Percentiles rank a stretch among this genome's conserved stretches.
Evolutionary conservation across 2,329 filamentous ascomycete species (phyloP).

Genomic region (Claviceps sp.): DNA sequence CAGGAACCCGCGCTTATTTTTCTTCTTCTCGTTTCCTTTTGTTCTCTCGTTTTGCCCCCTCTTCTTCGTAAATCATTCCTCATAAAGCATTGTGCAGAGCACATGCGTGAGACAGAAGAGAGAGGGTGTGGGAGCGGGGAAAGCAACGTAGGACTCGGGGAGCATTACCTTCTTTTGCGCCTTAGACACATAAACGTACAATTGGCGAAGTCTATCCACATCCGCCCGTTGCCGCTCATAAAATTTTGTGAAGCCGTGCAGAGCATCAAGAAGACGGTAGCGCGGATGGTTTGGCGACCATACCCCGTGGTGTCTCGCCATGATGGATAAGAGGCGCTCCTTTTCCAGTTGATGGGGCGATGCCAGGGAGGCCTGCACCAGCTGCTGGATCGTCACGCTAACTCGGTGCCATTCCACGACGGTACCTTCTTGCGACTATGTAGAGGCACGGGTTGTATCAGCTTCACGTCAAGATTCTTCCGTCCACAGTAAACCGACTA

Average conservation of each 20-base stretch:
- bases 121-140: no score
- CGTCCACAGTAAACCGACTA: no score
- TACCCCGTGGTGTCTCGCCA: slow-evolving; percentile 16
- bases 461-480: no score
- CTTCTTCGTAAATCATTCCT: no score
- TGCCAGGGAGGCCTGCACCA: slow-evolving; percentile 8
- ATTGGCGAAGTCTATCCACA: slow-evolving; percentile 19
- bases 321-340: slow-evolving; percentile 15
- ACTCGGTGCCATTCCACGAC: slow-evolving; percentile 15
- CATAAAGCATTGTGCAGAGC: no score
- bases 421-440: background rate
- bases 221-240: slow-evolving; percentile 22
- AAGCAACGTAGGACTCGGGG: background rate
- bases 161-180: slow-evolving; percentile 17
- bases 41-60: no score
- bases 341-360: slow-evolving; percentile 18
- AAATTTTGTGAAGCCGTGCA: slow-evolving; percentile 24
- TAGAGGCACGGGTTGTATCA: background rate
- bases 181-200: slow-evolving; percentile 23
- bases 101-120: no score
- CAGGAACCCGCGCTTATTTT: no score
- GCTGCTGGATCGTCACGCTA: slow-evolving; percentile 14
- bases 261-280: slow-evolving; percentile 25
- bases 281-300: slow-evolving; percentile 25
- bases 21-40: no score